Evolutionary conservation across 805 yeast species (phyloP).

Genomic region (Kazachstania kunashirensis): DNA sequence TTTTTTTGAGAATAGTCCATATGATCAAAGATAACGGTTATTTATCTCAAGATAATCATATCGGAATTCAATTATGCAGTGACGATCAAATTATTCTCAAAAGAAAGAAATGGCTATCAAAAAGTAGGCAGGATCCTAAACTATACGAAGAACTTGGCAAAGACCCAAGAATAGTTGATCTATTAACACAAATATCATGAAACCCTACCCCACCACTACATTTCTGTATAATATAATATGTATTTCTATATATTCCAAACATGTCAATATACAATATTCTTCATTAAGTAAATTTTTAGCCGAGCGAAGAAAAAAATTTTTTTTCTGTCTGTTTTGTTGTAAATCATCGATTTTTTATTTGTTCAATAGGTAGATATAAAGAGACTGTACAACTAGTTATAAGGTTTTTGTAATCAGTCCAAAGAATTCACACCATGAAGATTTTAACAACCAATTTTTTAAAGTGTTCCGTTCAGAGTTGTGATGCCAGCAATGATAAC

Average conservation of each 20-base stretch:
- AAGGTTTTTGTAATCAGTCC: too few relatives aligned
- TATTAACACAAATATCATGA: slow-evolving; percentile 2
- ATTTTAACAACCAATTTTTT: slow-evolving; percentile 93
- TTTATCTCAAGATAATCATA: slow-evolving; percentile 1
- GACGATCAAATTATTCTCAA: slow-evolving; percentile 1
- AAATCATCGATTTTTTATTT: too few relatives aligned
- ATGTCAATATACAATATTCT: too few relatives aligned
- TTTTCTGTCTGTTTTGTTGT: too few relatives aligned
- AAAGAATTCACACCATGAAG: slow-evolving; percentile 50
- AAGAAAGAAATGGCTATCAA: not conserved
- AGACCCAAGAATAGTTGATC: slow-evolving; percentile 6
- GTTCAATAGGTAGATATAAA: too few relatives aligned
- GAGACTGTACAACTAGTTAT: too few relatives aligned
- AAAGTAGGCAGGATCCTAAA: slow-evolving; percentile 4
- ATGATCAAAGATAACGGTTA: slow-evolving; percentile 21
- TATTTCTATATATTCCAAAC: too few relatives aligned
- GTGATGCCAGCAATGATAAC: slow-evolving; percentile 63
- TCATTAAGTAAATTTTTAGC: too few relatives aligned
- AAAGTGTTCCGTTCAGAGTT: slow-evolving; percentile 78
- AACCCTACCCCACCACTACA: not conserved
- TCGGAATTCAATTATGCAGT: slow-evolving; percentile 5
- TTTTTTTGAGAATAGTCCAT: slow-evolving; percentile 18
- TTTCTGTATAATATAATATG: too few relatives aligned
- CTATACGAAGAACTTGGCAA: slow-evolving; percentile 7
- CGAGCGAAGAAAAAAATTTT: too few relatives aligned